A percentile compares a stretch with the other conserved stretches of the same genome.
These are phyloP conservation scores for Dictyostelium capitatum DNA, from an alignment of 78 protist genomes.

Conservation along the genomic window DNA sequence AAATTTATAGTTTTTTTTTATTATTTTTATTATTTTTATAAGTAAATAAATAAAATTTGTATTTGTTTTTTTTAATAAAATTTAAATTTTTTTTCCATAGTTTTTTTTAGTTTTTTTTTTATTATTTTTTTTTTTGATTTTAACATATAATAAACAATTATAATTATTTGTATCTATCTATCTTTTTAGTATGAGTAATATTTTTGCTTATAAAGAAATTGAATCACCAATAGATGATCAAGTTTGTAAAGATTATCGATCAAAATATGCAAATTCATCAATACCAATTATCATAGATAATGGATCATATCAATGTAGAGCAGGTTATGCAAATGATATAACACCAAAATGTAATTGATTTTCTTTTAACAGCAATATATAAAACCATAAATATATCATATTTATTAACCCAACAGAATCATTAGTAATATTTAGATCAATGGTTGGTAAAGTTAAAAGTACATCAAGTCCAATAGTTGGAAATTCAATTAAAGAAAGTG, in stretches of 20 bases:
- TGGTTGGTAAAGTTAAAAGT: slow-evolving; percentile 74
- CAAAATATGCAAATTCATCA: neutral
- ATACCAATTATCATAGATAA: slow-evolving; percentile 73
- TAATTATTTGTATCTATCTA: neutral
- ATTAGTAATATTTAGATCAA: slow-evolving; percentile 53
- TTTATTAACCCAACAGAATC: too few relatives aligned
- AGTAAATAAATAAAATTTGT: too few relatives aligned
- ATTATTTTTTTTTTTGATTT: neutral
- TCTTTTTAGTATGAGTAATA: neutral
- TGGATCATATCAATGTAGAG: slow-evolving; percentile 72
- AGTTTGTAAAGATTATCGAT: slow-evolving; percentile 35
- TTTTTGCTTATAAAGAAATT: slow-evolving; percentile 47
- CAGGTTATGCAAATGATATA: slow-evolving; percentile 60
- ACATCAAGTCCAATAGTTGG: slow-evolving; percentile 71
- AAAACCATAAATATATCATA: too few relatives aligned
- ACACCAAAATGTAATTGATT: slow-evolving; percentile 47
- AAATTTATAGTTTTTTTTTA: too few relatives aligned
- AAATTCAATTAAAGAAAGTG: slow-evolving; percentile 67
- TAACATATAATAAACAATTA: neutral
- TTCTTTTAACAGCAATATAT: neutral
- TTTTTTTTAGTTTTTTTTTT: neutral
- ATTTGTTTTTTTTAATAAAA: too few relatives aligned
- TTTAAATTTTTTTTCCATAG: too few relatives aligned
- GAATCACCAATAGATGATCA: slow-evolving; percentile 56
- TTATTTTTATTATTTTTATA: too few relatives aligned